Base-by-base conservation (phyloP, 768 basidiomycete genomes). In the Mycena capillaripes region DNA sequence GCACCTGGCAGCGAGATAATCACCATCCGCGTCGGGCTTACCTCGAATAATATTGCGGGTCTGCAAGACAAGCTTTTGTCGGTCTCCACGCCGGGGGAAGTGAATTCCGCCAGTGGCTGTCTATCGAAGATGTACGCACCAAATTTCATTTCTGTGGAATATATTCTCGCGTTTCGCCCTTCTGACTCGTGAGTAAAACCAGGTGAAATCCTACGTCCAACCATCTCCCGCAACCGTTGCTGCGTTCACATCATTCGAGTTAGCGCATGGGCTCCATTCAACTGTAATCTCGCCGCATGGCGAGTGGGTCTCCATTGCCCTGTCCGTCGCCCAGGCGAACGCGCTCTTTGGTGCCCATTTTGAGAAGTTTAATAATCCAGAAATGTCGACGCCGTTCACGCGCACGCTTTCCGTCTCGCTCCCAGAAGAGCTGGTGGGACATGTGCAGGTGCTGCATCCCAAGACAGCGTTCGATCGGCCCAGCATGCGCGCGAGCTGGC, bases 71-170 rank as follows among this genome's bases (percentile, higher is more conserved):
- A 76, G 10, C 79, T 85, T n/a, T 76, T 79, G 69, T 82, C 78
- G 46, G 83, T 85, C 72, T 83, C 82, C 70, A 82, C 81, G 2
- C 84, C 85, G 4, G 74, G 76, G 85, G 78, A 73, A 71, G 78
- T 11, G 58, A 74, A 9, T 86, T 82, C 72, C 82, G 84, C n/a
- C 79, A 85, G 73, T 82, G 83, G 63, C 68, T 86, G 42, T 81
- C 74, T 66, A 78, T 80, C 73, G 84, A 82, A 14, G 79, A 86
- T 79, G 85, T 50, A 48, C 38, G 19, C 38, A 58, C 46, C n/a
- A 36, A 36, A 36, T 46, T 42, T 23, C 42, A 36, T 21, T 50
- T 21, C 38, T 16, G 23, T n/a, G n/a, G n/a, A n/a, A n/a, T n/a
- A n/a, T 55, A 23, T 23, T 21, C 29, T 56, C 50, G 19, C n/a